Conservation (phyloP, 192 early-diverging fungal genomes). For the Podila clonocystis region DNA sequence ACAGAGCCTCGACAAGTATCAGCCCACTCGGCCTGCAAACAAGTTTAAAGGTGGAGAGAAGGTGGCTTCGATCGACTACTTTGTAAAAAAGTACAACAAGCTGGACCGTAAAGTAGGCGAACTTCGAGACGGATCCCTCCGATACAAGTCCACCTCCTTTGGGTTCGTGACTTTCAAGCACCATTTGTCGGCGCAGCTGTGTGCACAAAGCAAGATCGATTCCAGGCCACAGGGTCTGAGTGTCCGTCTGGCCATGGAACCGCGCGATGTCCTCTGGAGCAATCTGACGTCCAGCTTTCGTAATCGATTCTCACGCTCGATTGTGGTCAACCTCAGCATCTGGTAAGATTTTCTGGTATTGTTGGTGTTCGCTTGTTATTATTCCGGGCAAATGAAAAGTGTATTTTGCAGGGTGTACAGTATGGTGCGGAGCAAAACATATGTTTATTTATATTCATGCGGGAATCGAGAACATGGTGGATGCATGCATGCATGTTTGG, state of each 20-base stretch:
- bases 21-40: conserved; percentile 38
- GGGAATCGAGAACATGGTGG: too few relatives aligned
- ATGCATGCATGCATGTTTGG: too few relatives aligned
- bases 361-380: conserved; percentile 34
- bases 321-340: conserved; percentile 58
- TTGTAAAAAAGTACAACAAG: conserved; percentile 53
- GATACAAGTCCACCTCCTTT: conserved; percentile 62
- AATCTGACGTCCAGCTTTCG: conserved; percentile 56
- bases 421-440: too few relatives aligned
- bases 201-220: conserved; percentile 62
- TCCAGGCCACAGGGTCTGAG: conserved; percentile 61
- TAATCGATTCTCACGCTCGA: conserved; percentile 50
- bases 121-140: conserved; percentile 49
- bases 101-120: conserved; percentile 52
- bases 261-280: conserved; percentile 70
- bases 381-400: conserved; percentile 8
- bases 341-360: conserved; percentile 55
- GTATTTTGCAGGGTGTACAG: too few relatives aligned
- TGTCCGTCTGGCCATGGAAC: conserved; percentile 67
- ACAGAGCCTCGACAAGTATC: conserved; percentile 32
- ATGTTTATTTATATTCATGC: too few relatives aligned
- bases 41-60: conserved; percentile 28
- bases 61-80: conserved; percentile 47
- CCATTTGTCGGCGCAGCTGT: conserved; percentile 64
- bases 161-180: conserved; percentile 71